Evolutionary conservation across 371 early-diverging fungal species (phyloP).

Genomic region (Syncephalastrum contaminatum): DNA sequence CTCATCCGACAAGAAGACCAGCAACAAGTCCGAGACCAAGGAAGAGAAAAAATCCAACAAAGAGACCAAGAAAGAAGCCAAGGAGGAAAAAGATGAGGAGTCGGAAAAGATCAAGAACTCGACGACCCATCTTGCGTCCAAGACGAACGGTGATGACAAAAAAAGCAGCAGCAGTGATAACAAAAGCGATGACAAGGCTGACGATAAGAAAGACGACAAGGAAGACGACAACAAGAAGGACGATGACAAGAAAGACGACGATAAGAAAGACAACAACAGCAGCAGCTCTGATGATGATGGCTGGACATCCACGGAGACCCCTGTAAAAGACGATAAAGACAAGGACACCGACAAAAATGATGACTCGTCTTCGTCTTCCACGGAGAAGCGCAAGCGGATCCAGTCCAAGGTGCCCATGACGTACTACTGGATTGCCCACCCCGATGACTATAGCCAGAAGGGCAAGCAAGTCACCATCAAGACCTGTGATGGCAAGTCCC

Average conservation of each 20-base stretch:
- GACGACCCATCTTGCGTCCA: conserved; percentile 6
- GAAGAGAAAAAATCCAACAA: conserved; percentile 2
- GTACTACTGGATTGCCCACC: conserved; percentile 31
- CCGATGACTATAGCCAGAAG: conserved; percentile 15
- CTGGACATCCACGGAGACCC: neutral
- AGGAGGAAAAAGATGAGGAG: neutral
- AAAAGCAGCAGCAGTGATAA: conserved; percentile 1
- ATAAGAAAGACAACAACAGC: neutral
- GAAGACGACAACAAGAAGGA: conserved; percentile 8
- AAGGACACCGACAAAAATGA: conserved; percentile 10
- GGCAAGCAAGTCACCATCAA: conserved; percentile 22
- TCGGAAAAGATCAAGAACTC: conserved; percentile 8
- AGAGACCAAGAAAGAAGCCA: conserved; percentile 1
- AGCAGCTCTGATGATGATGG: conserved; percentile 3
- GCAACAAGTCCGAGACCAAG: conserved; percentile 4
- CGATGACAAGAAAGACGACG: conserved; percentile 6
- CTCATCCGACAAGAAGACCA: neutral
- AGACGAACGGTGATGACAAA: conserved; percentile 2
- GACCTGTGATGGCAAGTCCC: conserved; percentile 27
- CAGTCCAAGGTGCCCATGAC: conserved; percentile 18
- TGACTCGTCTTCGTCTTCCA: neutral
- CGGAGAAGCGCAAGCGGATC: conserved; percentile 17
- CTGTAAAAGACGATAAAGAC: conserved; percentile 5
- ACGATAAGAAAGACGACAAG: conserved; percentile 5
- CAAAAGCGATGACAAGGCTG: neutral